These are phyloP conservation scores for Coprinopsis strossmayeri DNA, from an alignment of 768 basidiomycete genomes.

Conservation along the genomic window DNA sequence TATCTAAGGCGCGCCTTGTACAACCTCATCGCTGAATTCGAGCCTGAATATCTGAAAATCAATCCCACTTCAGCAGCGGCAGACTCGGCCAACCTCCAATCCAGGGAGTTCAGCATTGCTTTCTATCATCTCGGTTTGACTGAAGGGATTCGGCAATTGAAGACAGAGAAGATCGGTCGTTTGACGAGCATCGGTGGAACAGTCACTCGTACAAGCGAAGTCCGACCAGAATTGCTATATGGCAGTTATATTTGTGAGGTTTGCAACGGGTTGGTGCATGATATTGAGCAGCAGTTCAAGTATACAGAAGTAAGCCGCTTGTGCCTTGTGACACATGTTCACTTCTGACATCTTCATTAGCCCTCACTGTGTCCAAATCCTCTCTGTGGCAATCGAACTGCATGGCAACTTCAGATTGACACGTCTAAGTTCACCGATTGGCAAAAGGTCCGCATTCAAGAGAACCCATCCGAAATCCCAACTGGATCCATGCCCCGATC, in stretches of 20 bases:
- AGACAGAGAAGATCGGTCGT: conserved; percentile 91
- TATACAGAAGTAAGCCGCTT: conserved; percentile 78
- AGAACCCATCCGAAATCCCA: conserved; percentile 97
- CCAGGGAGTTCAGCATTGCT: conserved; percentile 91
- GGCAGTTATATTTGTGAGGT: conserved; percentile 92
- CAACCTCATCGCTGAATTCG: conserved; percentile 83
- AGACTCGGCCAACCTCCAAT: conserved; percentile 82
- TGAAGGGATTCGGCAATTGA: conserved; percentile 88
- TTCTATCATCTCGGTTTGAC: conserved; percentile 94
- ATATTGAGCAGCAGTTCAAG: conserved; percentile 99
- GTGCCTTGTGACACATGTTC: not conserved
- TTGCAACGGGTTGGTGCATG: conserved; percentile 79
- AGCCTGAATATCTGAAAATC: conserved; percentile 92
- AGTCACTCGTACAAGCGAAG: conserved; percentile 95
- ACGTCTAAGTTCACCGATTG: conserved; percentile 96
- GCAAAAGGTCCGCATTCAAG: conserved; percentile 99
- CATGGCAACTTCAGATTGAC: conserved; percentile 95
- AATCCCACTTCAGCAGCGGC: conserved; percentile 85
- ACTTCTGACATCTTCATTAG: conserved; percentile 33
- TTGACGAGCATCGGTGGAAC: conserved; percentile 95
- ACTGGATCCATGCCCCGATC: conserved; percentile 98
- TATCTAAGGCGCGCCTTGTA: conserved; percentile 89
- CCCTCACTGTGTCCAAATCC: conserved; percentile 92
- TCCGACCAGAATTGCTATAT: conserved; percentile 88
- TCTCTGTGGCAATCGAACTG: conserved; percentile 82